A percentile compares a stretch with the other conserved stretches of the same genome.
phyloP scores from a whole-genome alignment of 73 alveolate species.

The Stentor roeselii region DNA sequence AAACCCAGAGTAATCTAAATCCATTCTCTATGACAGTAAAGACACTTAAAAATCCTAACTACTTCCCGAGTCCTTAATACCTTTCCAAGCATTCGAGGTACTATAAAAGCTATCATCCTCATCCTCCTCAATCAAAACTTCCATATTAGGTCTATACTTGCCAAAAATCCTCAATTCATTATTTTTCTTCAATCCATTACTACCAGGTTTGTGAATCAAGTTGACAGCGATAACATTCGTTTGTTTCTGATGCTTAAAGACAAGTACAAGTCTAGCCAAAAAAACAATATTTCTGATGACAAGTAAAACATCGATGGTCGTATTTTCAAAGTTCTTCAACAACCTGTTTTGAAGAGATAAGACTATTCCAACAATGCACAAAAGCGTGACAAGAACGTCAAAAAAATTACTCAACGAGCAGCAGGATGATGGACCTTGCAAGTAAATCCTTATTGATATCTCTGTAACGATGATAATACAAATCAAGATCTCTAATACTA shows the following conservation, averaged over 20 bases:
- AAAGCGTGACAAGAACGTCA: neutral
- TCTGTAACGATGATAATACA: neutral
- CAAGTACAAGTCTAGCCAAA: neutral
- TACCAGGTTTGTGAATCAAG: neutral
- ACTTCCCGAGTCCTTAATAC: neutral
- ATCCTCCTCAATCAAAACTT: neutral
- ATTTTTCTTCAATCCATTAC: neutral
- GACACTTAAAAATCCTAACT: neutral
- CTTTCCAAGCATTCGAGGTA: neutral
- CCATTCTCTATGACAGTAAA: no score
- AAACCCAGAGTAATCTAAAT: no score
- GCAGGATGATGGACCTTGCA: neutral
- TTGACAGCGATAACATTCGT: neutral
- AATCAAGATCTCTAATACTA: neutral
- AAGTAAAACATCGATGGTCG: neutral
- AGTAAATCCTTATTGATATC: neutral
- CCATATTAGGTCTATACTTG: neutral
- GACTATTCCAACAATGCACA: neutral
- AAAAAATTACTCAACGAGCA: neutral
- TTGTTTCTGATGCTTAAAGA: neutral
- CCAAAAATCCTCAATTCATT: neutral
- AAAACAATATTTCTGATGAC: neutral
- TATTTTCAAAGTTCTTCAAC: neutral
- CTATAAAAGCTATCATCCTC: neutral
- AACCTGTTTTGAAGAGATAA: neutral